A percentile compares a stretch with the other conserved stretches of the same genome.
phyloP scores from a whole-genome alignment of 2,329 filamentous ascomycete genomes.

The Alternaria ethzedia region DNA sequence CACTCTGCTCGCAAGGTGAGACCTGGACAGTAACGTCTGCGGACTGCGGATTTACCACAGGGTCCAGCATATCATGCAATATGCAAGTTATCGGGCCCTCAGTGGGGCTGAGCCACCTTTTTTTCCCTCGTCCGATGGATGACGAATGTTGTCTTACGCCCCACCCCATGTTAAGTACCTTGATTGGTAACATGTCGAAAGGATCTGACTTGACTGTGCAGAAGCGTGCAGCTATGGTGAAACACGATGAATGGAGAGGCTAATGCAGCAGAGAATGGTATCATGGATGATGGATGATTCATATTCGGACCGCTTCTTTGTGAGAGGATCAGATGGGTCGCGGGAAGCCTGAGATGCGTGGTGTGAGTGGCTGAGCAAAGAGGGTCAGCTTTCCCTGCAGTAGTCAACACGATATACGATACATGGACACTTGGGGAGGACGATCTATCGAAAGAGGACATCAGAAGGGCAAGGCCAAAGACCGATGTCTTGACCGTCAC shows the following conservation, averaged over 20 bases:
- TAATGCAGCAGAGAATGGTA: slow-evolving; percentile 1
- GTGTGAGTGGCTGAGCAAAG: not conserved
- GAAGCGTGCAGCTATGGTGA: not conserved
- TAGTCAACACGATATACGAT: not conserved
- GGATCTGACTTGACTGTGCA: not conserved
- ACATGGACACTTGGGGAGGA: not conserved
- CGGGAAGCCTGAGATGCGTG: not conserved
- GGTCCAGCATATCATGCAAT: slow-evolving; percentile 1
- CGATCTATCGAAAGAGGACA: not conserved
- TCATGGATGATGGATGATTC: slow-evolving; percentile 1
- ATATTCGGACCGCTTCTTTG: not conserved
- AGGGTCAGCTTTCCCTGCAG: not conserved
- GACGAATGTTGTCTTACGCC: not conserved
- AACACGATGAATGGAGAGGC: not conserved
- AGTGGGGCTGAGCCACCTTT: not conserved
- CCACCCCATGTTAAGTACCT: not conserved
- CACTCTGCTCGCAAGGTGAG: not conserved
- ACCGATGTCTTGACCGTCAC: not conserved
- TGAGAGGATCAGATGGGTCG: not conserved
- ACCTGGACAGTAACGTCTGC: not conserved
- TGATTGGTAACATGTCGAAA: not conserved
- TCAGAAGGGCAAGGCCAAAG: not conserved
- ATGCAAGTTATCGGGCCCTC: not conserved
- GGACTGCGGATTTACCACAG: not conserved
- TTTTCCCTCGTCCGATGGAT: not conserved